Evolutionary conservation across 2,329 filamentous ascomycete genomes (phyloP).

Genomic region (Fusarium nanum): DNA sequence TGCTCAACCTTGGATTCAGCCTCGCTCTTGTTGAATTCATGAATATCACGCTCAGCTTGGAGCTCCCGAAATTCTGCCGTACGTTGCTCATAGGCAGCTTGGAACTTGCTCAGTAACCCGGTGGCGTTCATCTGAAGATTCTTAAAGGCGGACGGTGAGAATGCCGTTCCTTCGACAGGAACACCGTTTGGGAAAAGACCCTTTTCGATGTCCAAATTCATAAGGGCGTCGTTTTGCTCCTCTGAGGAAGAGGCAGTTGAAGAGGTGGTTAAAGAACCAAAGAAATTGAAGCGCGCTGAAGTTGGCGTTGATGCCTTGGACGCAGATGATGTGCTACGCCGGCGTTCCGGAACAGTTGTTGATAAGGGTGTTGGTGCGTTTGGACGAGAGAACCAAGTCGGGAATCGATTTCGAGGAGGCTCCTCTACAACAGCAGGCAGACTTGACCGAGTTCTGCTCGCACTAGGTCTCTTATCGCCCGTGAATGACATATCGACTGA

Average conservation of each 20-base stretch:
- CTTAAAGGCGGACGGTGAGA: constrained; percentile 70
- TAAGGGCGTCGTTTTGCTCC: constrained; percentile 63
- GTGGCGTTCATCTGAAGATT: constrained; percentile 69
- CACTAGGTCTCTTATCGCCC: constrained; percentile 44
- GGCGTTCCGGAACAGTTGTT: constrained; percentile 16
- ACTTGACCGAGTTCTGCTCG: constrained; percentile 12
- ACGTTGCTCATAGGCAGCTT: constrained; percentile 67
- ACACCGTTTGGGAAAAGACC: constrained; percentile 63
- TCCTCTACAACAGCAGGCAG: constrained; percentile 36
- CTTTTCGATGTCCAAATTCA: constrained; percentile 65
- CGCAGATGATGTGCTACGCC: constrained; percentile 45
- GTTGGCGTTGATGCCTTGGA: constrained; percentile 50
- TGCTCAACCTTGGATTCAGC: constrained; percentile 63
- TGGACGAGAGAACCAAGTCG: constrained; percentile 44
- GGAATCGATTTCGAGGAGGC: constrained; percentile 29
- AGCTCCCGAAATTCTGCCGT: constrained; percentile 63
- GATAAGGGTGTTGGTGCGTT: constrained; percentile 34
- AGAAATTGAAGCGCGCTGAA: constrained; percentile 59
- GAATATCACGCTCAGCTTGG: constrained; percentile 64
- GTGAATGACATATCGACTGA: constrained; percentile 51
- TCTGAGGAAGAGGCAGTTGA: constrained; percentile 51
- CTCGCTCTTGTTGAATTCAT: constrained; percentile 68
- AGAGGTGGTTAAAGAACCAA: constrained; percentile 58
- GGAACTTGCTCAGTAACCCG: constrained; percentile 66
- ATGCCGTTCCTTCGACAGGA: constrained; percentile 59